Conservation (phyloP, 306 rosid species). For the Ziziphus jujuba region DNA sequence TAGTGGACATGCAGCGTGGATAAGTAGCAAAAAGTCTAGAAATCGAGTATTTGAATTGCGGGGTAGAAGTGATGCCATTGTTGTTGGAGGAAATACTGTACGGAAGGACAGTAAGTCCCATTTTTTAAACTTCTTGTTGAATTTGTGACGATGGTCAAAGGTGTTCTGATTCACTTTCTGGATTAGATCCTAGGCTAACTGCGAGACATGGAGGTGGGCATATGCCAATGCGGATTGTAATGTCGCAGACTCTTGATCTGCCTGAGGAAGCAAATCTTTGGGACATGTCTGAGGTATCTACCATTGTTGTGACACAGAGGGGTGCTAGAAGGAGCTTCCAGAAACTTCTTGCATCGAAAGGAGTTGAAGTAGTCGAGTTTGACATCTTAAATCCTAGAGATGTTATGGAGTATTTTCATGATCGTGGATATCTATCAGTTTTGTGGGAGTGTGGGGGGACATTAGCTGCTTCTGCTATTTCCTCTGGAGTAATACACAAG, state of each 20-base stretch:
- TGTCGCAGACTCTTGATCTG: conserved; percentile 76
- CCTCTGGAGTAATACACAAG: conserved; percentile 89
- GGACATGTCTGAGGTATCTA: conserved; percentile 75
- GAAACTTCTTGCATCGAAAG: conserved; percentile 91
- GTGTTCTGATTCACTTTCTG: conserved; percentile 5
- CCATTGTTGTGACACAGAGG: conserved; percentile 88
- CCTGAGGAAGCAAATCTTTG: conserved; percentile 83
- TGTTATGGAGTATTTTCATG: conserved; percentile 87
- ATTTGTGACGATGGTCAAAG: conserved; percentile 12
- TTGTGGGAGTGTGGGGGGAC: conserved; percentile 98
- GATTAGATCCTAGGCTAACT: conserved; percentile 80
- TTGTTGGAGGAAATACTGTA: conserved; percentile 89
- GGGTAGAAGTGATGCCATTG: conserved; percentile 89
- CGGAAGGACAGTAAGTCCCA: conserved; percentile 78
- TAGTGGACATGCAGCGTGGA: conserved; percentile 86
- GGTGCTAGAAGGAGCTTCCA: conserved; percentile 89
- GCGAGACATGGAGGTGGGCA: conserved; percentile 94
- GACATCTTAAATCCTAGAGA: conserved; percentile 79
- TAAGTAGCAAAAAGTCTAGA: conserved; percentile 75
- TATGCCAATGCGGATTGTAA: conserved; percentile 78
- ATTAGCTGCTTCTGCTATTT: conserved; percentile 90
- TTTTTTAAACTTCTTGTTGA: conserved; percentile 11
- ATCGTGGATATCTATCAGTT: conserved; percentile 88
- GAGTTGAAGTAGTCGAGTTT: conserved; percentile 94
- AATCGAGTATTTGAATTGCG: conserved; percentile 70